These are phyloP conservation scores for Cyclospora cayetanensis DNA, from an alignment of 169 alveolate species.

Conservation along the genomic window DNA sequence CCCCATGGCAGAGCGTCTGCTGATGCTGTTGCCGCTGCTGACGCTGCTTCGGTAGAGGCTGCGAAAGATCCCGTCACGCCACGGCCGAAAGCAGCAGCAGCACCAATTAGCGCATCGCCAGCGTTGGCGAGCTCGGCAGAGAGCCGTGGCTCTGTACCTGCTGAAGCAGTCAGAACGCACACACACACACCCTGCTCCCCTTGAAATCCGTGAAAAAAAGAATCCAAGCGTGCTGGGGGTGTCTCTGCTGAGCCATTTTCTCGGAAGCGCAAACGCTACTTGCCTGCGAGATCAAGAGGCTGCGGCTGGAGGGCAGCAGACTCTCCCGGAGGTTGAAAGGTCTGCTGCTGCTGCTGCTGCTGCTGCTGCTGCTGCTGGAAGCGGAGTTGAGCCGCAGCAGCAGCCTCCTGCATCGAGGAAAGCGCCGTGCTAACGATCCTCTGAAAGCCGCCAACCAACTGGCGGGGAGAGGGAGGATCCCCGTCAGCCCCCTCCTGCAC, in stretches of 20 bases:
- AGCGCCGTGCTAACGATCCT: neutral
- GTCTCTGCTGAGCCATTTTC: no score
- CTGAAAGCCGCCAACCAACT: neutral
- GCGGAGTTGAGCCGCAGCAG: constrained; percentile 23
- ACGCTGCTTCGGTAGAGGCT: neutral
- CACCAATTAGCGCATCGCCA: neutral
- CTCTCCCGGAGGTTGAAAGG: no score
- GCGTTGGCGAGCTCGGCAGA: neutral
- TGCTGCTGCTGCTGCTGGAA: constrained; percentile 28
- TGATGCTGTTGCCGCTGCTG: neutral
- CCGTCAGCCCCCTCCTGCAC: neutral
- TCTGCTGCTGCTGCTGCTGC: constrained; percentile 14
- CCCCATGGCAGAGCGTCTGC: neutral
- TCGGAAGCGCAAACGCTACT: no score
- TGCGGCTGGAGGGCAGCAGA: no score
- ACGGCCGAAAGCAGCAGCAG: neutral
- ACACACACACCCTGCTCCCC: no score
- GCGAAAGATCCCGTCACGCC: neutral
- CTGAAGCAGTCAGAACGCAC: no score
- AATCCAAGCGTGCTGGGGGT: no score
- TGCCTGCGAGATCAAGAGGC: neutral
- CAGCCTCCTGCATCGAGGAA: constrained; percentile 16
- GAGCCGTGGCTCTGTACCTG: neutral
- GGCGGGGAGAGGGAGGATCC: neutral
- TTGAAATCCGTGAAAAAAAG: no score